Percentiles rank a stretch among this genome's conserved stretches.
These are phyloP conservation scores for Debaryomyces prosopidis DNA, from an alignment of 805 yeast species.

Conservation along the genomic window DNA sequence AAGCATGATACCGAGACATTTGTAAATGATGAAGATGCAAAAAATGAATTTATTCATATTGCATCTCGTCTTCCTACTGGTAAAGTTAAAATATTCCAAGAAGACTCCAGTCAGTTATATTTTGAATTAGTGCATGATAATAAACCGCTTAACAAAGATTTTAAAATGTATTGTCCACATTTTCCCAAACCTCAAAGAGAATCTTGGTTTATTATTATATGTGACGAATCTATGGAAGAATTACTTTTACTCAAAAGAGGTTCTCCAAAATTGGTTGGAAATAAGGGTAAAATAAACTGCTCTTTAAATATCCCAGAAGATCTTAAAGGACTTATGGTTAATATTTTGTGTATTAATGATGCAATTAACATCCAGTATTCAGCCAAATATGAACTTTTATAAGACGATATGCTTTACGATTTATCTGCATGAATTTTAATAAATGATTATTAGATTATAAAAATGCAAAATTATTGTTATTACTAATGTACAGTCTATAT, in stretches of 20 bases:
- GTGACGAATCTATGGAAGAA: slow-evolving; percentile 51
- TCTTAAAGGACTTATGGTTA: slow-evolving; percentile 45
- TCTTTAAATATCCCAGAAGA: slow-evolving; percentile 52
- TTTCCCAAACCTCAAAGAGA: slow-evolving; percentile 92
- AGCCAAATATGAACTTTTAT: slow-evolving; percentile 1
- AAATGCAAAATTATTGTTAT: not conserved
- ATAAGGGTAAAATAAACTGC: slow-evolving; percentile 42
- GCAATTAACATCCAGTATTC: slow-evolving; percentile 57
- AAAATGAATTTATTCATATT: slow-evolving; percentile 51
- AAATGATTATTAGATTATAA: not conserved
- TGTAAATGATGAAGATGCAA: slow-evolving; percentile 24
- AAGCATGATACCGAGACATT: not conserved
- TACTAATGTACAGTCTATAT: slow-evolving; percentile 10
- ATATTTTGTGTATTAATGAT: slow-evolving; percentile 60
- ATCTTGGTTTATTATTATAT: slow-evolving; percentile 80
- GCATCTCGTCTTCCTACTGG: slow-evolving; percentile 66
- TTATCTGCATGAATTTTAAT: not conserved
- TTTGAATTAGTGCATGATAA: slow-evolving; percentile 58
- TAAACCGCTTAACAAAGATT: slow-evolving; percentile 52
- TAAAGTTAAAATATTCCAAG: slow-evolving; percentile 41
- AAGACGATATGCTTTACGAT: not conserved
- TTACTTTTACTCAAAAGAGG: slow-evolving; percentile 72
- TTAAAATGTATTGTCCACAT: slow-evolving; percentile 70
- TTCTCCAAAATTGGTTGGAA: slow-evolving; percentile 50
- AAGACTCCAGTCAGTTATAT: slow-evolving; percentile 28